Conservation (phyloP, 345 rosid genomes). For the Salix purpurea region DNA sequence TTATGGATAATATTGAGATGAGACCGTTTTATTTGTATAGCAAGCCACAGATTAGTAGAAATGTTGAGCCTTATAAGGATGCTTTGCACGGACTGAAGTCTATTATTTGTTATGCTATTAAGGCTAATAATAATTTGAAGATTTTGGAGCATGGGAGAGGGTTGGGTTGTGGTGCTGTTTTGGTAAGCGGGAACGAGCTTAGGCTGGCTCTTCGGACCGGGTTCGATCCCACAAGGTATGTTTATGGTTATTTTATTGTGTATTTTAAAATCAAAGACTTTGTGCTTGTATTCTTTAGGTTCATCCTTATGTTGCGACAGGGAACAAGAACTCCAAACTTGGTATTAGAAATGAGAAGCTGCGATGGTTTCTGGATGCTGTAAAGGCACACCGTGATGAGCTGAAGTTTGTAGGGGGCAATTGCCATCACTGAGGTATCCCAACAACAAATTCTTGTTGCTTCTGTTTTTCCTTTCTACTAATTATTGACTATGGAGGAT, state of each 20-base stretch:
- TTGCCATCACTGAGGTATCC: constrained; percentile 95
- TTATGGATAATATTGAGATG: constrained; percentile 67
- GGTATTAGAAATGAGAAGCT: constrained; percentile 98
- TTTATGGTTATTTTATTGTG: not conserved
- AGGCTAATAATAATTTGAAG: constrained; percentile 88
- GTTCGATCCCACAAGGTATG: constrained; percentile 81
- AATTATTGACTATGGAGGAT: not conserved
- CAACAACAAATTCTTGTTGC: not conserved
- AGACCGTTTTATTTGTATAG: constrained; percentile 89
- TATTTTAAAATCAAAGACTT: not conserved
- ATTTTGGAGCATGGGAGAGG: constrained; percentile 88
- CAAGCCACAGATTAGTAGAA: constrained; percentile 83
- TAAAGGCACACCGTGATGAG: constrained; percentile 79
- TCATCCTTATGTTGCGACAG: constrained; percentile 97
- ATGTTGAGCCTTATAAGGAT: constrained; percentile 69
- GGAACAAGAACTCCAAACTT: constrained; percentile 95
- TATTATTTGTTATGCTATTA: constrained; percentile 40
- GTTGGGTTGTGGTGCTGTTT: constrained; percentile 89
- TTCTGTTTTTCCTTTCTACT: not conserved
- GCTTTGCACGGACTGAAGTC: constrained; percentile 39
- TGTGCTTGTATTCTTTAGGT: constrained; percentile 42
- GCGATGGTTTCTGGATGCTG: constrained; percentile 97
- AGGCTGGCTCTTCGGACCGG: constrained; percentile 84
- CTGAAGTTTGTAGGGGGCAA: constrained; percentile 94
- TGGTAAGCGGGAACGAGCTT: constrained; percentile 96